Evolutionary conservation across 805 yeast genomes (phyloP).

Genomic region (Kazachstania viticola): DNA sequence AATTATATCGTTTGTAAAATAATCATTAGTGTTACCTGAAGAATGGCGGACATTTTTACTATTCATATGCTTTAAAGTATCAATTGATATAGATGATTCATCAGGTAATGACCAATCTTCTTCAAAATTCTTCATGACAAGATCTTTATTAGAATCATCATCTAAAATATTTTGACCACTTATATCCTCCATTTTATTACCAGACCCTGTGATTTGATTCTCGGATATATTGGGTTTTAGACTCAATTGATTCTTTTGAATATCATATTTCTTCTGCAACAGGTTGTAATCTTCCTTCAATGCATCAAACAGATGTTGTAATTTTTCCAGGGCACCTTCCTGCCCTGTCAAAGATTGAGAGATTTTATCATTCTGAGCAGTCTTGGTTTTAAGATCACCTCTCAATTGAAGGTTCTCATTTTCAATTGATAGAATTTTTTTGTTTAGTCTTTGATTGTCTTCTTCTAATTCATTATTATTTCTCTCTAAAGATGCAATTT

Average conservation of each 20-base stretch:
- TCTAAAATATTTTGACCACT: not conserved
- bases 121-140: constrained; percentile 2
- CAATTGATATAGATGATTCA: constrained; percentile 2
- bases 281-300: constrained; percentile 20
- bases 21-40: not conserved
- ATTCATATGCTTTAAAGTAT: not conserved
- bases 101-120: constrained; percentile 14
- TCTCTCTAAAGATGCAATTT: constrained; percentile 21
- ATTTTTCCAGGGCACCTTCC: constrained; percentile 4
- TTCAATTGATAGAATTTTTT: constrained; percentile 3
- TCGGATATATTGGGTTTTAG: constrained; percentile 1
- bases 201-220: not conserved
- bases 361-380: not conserved
- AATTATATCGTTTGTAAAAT: too few relatives aligned
- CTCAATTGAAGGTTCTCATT: constrained; percentile 4
- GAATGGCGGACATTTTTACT: not conserved
- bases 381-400: not conserved
- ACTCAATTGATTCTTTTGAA: constrained; percentile 16
- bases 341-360: not conserved
- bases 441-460: constrained; percentile 1
- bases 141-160: not conserved
- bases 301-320: constrained; percentile 11
- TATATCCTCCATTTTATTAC: not conserved
- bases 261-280: constrained; percentile 18
- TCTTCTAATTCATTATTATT: not conserved